A percentile compares a stretch with the other conserved stretches of the same genome.
Conservation (phyloP, 352 stramenopile genomes). For the Lagenidium sp. region DNA sequence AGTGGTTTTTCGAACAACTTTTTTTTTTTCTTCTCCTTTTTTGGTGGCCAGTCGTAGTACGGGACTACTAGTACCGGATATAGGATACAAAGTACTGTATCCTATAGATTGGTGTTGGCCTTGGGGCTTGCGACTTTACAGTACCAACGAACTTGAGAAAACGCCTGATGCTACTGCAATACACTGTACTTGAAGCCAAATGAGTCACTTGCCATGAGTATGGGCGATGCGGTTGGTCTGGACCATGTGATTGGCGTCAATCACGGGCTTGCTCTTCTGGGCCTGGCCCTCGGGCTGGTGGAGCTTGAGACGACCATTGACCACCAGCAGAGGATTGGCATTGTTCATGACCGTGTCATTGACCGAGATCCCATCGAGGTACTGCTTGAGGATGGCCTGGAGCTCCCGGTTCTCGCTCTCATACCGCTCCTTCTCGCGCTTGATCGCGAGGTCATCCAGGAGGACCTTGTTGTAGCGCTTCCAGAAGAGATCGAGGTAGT, state of each 20-base stretch:
- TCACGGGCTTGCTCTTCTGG: slow-evolving; percentile 38
- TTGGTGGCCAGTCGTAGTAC: too few relatives aligned
- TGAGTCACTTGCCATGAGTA: too few relatives aligned
- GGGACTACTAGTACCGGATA: too few relatives aligned
- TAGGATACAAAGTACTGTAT: too few relatives aligned
- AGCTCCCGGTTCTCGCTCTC: slow-evolving; percentile 88
- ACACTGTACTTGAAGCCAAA: too few relatives aligned
- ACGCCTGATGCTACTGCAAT: too few relatives aligned
- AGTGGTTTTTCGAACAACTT: too few relatives aligned
- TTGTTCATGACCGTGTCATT: slow-evolving; percentile 87
- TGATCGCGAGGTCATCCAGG: slow-evolving; percentile 87
- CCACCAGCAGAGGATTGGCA: slow-evolving; percentile 88
- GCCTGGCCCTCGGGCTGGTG: slow-evolving; percentile 29
- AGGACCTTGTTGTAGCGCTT: slow-evolving; percentile 94
- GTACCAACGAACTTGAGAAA: too few relatives aligned
- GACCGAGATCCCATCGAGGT: slow-evolving; percentile 90
- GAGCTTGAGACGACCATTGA: slow-evolving; percentile 83
- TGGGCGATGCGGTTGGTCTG: slow-evolving; percentile 59
- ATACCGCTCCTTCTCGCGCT: slow-evolving; percentile 79
- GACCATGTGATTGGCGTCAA: slow-evolving; percentile 82
- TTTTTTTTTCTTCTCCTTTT: too few relatives aligned
- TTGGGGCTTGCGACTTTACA: too few relatives aligned
- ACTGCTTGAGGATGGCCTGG: slow-evolving; percentile 88
- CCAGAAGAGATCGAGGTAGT: slow-evolving; percentile 90
- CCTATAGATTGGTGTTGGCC: too few relatives aligned